Percentiles rank a stretch among this genome's conserved stretches.
phyloP scores from a whole-genome alignment of 108 stramenopile genomes.

The Skeletonema grethae region DNA sequence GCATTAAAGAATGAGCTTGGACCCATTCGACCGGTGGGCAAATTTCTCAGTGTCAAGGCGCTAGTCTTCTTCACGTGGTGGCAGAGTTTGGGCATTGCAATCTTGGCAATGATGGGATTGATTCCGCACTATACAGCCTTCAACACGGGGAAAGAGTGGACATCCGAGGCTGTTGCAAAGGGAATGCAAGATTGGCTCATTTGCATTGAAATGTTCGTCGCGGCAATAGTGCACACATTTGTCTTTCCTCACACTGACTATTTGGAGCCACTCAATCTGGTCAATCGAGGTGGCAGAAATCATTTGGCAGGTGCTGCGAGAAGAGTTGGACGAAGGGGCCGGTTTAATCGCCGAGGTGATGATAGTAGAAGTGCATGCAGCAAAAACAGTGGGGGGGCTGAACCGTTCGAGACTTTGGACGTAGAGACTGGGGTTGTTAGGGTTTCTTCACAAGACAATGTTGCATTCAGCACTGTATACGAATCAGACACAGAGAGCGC shows the following conservation, averaged over 20 bases:
- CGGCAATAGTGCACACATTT: conserved; percentile 90
- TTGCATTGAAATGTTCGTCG: conserved; percentile 97
- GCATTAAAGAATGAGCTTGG: conserved; percentile 89
- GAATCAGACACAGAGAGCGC: conserved; percentile 35
- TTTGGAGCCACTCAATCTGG: conserved; percentile 64
- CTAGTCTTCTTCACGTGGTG: conserved; percentile 98
- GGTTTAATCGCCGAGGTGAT: conserved; percentile 42
- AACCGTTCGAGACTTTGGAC: conserved; percentile 21
- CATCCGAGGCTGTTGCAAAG: conserved; percentile 91
- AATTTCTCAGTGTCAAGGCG: conserved; percentile 94
- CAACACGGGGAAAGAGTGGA: conserved; percentile 58
- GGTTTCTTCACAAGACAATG: conserved; percentile 42
- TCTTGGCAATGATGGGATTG: conserved; percentile 81
- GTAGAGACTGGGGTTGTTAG: conserved; percentile 32
- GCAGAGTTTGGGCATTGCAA: conserved; percentile 85
- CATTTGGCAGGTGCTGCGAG: conserved; percentile 29
- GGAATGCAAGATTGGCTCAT: conserved; percentile 96
- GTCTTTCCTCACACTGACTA: conserved; percentile 96
- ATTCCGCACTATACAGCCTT: conserved; percentile 71
- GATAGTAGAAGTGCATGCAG: conserved; percentile 55
- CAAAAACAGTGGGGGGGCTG: conserved; percentile 45
- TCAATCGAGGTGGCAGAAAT: conserved; percentile 31
- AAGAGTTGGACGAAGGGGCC: conserved; percentile 47
- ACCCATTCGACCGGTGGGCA: conserved; percentile 91
- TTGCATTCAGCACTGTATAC: conserved; percentile 36